These are phyloP conservation scores for Solanum lignicaule DNA, from an alignment of 257 asterid species.

Conservation along the genomic window DNA sequence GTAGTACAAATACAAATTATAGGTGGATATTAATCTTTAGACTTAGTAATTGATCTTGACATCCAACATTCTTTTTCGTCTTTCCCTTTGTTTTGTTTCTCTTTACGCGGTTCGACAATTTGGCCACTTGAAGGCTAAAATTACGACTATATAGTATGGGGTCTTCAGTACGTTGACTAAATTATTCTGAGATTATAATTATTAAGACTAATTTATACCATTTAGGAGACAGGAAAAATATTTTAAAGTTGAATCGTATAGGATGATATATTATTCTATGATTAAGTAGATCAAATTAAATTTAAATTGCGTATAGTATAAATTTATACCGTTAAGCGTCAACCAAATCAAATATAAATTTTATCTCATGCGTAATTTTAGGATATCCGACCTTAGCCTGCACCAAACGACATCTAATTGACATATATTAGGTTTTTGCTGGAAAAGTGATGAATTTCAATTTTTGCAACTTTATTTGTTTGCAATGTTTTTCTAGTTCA, in stretches of 20 bases:
- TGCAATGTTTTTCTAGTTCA: background rate
- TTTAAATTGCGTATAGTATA: background rate
- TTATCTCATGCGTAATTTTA: background rate
- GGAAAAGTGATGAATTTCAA: background rate
- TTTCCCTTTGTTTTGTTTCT: background rate
- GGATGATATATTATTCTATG: background rate
- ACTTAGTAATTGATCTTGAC: background rate
- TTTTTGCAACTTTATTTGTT: background rate
- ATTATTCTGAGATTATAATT: background rate
- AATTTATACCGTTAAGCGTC: background rate
- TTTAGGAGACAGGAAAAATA: background rate
- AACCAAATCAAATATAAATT: background rate
- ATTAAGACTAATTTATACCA: background rate
- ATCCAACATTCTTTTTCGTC: background rate
- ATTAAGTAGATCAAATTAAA: background rate
- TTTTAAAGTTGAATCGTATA: rapidly evolving
- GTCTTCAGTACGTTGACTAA: rapidly evolving
- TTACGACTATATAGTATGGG: background rate
- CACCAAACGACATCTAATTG: background rate
- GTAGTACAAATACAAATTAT: background rate
- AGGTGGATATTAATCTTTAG: background rate
- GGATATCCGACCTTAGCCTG: background rate
- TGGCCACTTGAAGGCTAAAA: background rate
- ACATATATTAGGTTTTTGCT: background rate
- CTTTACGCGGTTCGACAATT: background rate